phyloP scores from a whole-genome alignment of 2,329 filamentous ascomycete species.

The Coleophoma cylindrospora region DNA sequence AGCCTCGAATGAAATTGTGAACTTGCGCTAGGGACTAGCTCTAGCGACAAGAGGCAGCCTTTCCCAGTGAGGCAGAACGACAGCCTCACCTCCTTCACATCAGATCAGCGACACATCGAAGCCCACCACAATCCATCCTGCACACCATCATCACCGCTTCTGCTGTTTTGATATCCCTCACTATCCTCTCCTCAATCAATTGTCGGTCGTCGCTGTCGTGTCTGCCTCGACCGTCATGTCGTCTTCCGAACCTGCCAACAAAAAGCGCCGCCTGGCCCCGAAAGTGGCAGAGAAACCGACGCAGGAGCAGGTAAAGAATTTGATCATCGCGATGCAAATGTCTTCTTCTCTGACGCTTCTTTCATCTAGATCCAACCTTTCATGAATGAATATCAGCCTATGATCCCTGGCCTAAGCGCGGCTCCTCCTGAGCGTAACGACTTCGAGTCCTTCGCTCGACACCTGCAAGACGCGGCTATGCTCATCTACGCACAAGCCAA shows the following conservation, averaged over 20 bases:
- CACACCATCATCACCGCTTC: background rate
- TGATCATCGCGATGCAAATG: background rate
- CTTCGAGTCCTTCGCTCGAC: conserved; percentile 62
- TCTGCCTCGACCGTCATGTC: conserved; percentile 18
- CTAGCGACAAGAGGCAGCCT: no score
- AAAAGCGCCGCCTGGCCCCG: conserved; percentile 29
- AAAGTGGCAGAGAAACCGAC: conserved; percentile 26
- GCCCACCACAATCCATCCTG: background rate
- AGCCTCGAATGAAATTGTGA: no score
- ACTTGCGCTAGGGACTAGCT: no score
- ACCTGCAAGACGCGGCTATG: conserved; percentile 65
- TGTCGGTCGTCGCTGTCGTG: background rate
- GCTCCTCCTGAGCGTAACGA: conserved; percentile 35
- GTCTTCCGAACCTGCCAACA: conserved; percentile 22
- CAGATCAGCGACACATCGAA: background rate
- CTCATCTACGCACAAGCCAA: conserved; percentile 60
- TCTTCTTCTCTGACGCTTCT: background rate
- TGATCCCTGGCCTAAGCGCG: conserved; percentile 21
- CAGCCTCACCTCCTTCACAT: conserved; percentile 1
- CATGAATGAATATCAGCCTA: conserved; percentile 24
- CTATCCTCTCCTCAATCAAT: background rate
- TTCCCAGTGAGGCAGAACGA: background rate
- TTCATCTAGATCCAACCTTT: conserved; percentile 17
- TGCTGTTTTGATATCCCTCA: background rate
- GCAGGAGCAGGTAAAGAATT: conserved; percentile 23